Conservation (phyloP, 495 filamentous ascomycete species). For the Podospora tetraspora region DNA sequence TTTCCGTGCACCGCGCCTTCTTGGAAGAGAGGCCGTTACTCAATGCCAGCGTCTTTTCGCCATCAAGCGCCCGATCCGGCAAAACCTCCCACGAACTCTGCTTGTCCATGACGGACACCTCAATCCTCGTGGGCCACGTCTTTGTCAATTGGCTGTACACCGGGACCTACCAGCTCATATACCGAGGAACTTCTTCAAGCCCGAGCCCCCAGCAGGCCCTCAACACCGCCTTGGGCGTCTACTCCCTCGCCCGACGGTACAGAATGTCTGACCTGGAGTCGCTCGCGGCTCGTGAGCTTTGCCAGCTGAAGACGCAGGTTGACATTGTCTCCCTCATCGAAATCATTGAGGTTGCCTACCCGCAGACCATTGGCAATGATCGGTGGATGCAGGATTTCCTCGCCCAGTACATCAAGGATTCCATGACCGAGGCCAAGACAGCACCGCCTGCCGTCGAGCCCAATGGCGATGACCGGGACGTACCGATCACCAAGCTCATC, state of each 20-base stretch:
- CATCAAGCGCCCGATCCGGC: no score
- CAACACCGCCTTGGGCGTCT: slow-evolving; percentile 14
- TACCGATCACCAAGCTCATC: slow-evolving; percentile 9
- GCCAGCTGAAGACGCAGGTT: not conserved
- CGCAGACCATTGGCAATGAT: slow-evolving; percentile 14
- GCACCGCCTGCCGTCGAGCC: no score
- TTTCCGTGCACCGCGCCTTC: no score
- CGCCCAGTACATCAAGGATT: slow-evolving; percentile 15
- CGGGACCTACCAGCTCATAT: not conserved
- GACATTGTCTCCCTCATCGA: slow-evolving; percentile 21
- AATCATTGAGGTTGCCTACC: slow-evolving; percentile 12
- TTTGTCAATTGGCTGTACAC: slow-evolving; percentile 29
- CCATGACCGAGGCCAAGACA: slow-evolving; percentile 7
- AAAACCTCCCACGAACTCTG: no score
- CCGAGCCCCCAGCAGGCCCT: not conserved
- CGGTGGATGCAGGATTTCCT: slow-evolving; percentile 21
- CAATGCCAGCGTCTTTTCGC: no score
- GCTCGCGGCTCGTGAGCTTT: not conserved
- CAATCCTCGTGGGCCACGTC: slow-evolving; percentile 30
- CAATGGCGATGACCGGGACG: not conserved
- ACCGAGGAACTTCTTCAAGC: not conserved
- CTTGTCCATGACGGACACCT: no score
- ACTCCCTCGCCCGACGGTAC: slow-evolving; percentile 10
- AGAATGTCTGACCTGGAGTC: slow-evolving; percentile 14
- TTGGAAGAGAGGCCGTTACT: no score